Evolutionary conservation across 371 early-diverging fungal species (phyloP).

Genomic region (Smittium culicis): DNA sequence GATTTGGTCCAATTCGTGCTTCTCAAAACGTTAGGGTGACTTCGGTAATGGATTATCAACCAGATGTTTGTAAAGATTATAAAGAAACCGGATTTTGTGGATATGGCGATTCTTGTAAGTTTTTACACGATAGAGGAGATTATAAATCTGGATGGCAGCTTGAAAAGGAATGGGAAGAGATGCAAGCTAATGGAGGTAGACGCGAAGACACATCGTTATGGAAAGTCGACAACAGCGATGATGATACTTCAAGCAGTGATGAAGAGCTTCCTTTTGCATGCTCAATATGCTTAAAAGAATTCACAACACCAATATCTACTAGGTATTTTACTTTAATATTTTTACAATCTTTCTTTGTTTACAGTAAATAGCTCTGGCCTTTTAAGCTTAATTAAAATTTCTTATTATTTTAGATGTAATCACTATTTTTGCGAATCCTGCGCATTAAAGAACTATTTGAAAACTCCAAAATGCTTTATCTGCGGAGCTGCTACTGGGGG

Average conservation of each 20-base stretch:
- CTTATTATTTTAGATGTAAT: constrained; percentile 42
- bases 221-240: constrained; percentile 38
- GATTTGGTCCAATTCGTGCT: constrained; percentile 75
- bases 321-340: constrained; percentile 23
- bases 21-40: constrained; percentile 74
- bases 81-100: constrained; percentile 91
- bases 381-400: neutral
- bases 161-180: constrained; percentile 87
- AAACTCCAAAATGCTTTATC: constrained; percentile 79
- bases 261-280: constrained; percentile 86
- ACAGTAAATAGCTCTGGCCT: constrained; percentile 32
- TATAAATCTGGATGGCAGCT: constrained; percentile 93
- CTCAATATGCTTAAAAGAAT: constrained; percentile 75
- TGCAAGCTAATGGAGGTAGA: constrained; percentile 45
- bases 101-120: constrained; percentile 92
- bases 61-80: constrained; percentile 97
- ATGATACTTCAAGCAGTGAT: constrained; percentile 39
- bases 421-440: constrained; percentile 96
- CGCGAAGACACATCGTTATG: constrained; percentile 31
- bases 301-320: constrained; percentile 75
- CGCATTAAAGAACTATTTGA: constrained; percentile 62
- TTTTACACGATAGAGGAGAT: constrained; percentile 93
- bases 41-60: constrained; percentile 85
- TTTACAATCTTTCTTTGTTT: neutral
- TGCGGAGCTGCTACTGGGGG: constrained; percentile 78